A percentile compares a stretch with the other conserved stretches of the same genome.
These are phyloP conservation scores for Veloboletus limbatus DNA, from an alignment of 1,284 basidiomycete genomes.

Conservation along the genomic window DNA sequence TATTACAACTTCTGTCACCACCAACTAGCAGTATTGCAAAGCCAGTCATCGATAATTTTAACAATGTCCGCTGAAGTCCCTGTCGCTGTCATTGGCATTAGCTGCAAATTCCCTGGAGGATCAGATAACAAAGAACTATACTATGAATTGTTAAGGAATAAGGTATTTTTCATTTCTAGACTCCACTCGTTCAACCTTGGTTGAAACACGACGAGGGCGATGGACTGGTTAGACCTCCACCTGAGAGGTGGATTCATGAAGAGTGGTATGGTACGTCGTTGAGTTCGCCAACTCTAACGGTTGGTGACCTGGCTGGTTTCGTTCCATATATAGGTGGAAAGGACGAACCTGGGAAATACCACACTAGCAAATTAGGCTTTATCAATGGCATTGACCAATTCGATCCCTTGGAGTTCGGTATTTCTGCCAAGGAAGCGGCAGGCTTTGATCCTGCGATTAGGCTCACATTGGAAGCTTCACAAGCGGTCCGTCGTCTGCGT, in stretches of 20 bases:
- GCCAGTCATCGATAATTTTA: slow-evolving; percentile 1
- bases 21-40: background rate
- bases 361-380: slow-evolving; percentile 30
- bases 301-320: background rate
- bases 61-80: slow-evolving; percentile 30
- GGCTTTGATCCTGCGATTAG: slow-evolving; percentile 28
- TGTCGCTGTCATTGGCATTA: slow-evolving; percentile 31
- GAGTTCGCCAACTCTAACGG: background rate
- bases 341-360: slow-evolving; percentile 31
- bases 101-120: slow-evolving; percentile 33
- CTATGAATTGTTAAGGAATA: slow-evolving; percentile 31
- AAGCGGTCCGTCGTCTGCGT: slow-evolving; percentile 18
- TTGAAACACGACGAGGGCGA: slow-evolving; percentile 22
- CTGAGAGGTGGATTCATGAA: slow-evolving; percentile 27
- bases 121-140: slow-evolving; percentile 31
- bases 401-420: slow-evolving; percentile 35
- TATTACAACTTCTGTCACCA: background rate
- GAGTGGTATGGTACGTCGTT: slow-evolving; percentile 30
- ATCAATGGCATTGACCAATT: slow-evolving; percentile 31
- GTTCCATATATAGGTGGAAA: slow-evolving; percentile 17
- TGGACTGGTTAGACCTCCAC: slow-evolving; percentile 28
- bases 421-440: slow-evolving; percentile 27
- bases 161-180: slow-evolving; percentile 10
- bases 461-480: slow-evolving; percentile 24
- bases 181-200: background rate